Percentiles rank a stretch among this genome's conserved stretches.
Evolutionary conservation across 441 rosid genomes (phyloP).

Genomic region (Populus hybrid): DNA sequence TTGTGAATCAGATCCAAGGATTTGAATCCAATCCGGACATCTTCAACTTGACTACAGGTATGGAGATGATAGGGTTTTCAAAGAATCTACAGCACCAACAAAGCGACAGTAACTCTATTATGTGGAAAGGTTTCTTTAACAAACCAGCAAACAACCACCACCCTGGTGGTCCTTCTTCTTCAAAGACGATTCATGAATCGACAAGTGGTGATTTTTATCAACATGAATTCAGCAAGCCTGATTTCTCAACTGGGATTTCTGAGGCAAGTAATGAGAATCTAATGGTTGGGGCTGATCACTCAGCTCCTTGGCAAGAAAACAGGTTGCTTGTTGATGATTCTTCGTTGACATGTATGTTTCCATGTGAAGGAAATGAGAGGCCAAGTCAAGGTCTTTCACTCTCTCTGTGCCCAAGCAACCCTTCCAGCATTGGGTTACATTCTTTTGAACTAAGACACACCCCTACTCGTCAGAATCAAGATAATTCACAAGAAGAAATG

Average conservation of each 20-base stretch:
- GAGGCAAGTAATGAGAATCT: slow-evolving; percentile 48
- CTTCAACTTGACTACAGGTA: slow-evolving; percentile 64
- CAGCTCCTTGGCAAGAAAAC: slow-evolving; percentile 44
- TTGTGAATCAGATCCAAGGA: slow-evolving; percentile 60
- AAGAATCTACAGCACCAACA: slow-evolving; percentile 54
- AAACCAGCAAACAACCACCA: slow-evolving; percentile 26
- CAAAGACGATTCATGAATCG: slow-evolving; percentile 43
- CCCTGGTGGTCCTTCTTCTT: slow-evolving; percentile 36
- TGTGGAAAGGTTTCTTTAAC: slow-evolving; percentile 48
- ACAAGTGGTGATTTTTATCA: slow-evolving; percentile 42
- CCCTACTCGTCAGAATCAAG: slow-evolving; percentile 28
- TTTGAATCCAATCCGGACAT: slow-evolving; percentile 61
- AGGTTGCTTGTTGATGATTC: slow-evolving; percentile 58
- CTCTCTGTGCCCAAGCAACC: slow-evolving; percentile 82
- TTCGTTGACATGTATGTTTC: slow-evolving; percentile 59
- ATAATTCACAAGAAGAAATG: slow-evolving; percentile 32
- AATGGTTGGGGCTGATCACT: slow-evolving; percentile 45
- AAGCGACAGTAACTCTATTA: slow-evolving; percentile 29
- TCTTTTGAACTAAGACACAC: slow-evolving; percentile 67
- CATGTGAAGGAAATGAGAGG: slow-evolving; percentile 80
- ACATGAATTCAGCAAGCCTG: slow-evolving; percentile 38
- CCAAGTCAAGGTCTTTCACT: slow-evolving; percentile 98
- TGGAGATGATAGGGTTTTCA: slow-evolving; percentile 85
- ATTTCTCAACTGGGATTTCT: slow-evolving; percentile 42
- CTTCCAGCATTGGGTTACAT: slow-evolving; percentile 75